phyloP scores from a whole-genome alignment of 306 rosid genomes.

The Echinosophora koreensis region DNA sequence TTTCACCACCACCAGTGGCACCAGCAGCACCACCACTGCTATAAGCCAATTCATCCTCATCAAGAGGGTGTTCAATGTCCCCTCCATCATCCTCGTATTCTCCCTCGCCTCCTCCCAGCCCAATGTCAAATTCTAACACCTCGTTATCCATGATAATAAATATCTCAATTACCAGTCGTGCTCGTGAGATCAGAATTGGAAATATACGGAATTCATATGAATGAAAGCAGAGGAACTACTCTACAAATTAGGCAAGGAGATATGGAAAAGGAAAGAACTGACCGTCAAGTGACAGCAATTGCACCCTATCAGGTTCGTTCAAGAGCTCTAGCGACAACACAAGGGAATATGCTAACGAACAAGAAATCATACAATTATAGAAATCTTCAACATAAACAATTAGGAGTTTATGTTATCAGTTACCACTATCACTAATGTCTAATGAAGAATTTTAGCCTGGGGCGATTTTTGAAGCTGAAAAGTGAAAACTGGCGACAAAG shows the following conservation, averaged over 20 bases:
- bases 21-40: constrained; percentile 58
- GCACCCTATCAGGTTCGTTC: not conserved
- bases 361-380: not conserved
- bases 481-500: not conserved
- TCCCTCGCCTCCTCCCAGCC: constrained; percentile 75
- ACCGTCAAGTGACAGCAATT: constrained; percentile 32
- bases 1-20: constrained; percentile 56
- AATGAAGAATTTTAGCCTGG: too few relatives aligned
- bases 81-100: constrained; percentile 70
- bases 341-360: not conserved
- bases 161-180: constrained; percentile 1
- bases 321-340: not conserved
- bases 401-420: not conserved
- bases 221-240: constrained; percentile 14
- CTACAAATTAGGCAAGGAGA: not conserved
- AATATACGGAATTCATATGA: constrained; percentile 19
- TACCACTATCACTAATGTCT: too few relatives aligned
- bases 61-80: constrained; percentile 70
- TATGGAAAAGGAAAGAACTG: constrained; percentile 19
- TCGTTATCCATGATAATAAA: constrained; percentile 70
- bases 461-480: not conserved
- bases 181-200: not conserved
- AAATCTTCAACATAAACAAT: not conserved
- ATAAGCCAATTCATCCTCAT: constrained; percentile 82
- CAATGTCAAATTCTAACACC: constrained; percentile 91